These are phyloP conservation scores for Leonotis leonurus DNA, from an alignment of 257 asterid species.

Conservation along the genomic window DNA sequence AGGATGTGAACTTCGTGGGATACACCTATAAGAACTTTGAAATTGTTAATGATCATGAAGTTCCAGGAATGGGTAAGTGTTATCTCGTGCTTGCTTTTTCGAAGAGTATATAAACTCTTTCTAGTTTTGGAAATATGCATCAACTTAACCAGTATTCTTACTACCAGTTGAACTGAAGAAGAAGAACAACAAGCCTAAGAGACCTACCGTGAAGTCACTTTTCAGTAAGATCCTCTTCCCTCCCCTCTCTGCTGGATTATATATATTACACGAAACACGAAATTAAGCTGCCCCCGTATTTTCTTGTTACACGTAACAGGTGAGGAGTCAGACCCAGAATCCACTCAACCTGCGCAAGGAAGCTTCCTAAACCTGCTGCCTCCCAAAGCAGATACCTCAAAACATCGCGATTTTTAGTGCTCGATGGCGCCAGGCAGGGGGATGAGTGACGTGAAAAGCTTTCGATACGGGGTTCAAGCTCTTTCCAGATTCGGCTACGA, in stretches of 20 bases:
- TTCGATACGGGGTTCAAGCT: constrained; percentile 12
- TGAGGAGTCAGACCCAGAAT: constrained; percentile 61
- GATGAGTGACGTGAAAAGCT: constrained; percentile 26
- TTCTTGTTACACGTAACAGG: constrained; percentile 25
- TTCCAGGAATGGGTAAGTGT: constrained; percentile 66
- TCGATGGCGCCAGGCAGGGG: too few species aligned
- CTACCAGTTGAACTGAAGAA: constrained; percentile 81
- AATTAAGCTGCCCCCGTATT: not conserved
- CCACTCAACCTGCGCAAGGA: constrained; percentile 56
- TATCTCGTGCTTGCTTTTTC: constrained; percentile 9
- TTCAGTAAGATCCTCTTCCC: constrained; percentile 64
- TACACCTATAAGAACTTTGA: constrained; percentile 95
- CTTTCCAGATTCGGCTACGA: constrained; percentile 15
- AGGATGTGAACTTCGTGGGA: constrained; percentile 96
- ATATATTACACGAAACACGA: not conserved
- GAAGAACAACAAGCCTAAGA: constrained; percentile 80
- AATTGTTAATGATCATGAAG: constrained; percentile 84
- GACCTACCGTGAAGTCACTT: constrained; percentile 91
- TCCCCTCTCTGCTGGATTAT: not conserved
- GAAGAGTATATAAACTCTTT: not conserved
- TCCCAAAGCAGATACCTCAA: constrained; percentile 44
- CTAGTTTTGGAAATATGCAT: not conserved
- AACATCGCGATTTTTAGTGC: constrained; percentile 33
- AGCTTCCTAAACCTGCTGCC: constrained; percentile 70
- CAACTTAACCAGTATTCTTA: not conserved